Evolutionary conservation across 768 basidiomycete genomes (phyloP).

Genomic region (Boletus sensibilis): DNA sequence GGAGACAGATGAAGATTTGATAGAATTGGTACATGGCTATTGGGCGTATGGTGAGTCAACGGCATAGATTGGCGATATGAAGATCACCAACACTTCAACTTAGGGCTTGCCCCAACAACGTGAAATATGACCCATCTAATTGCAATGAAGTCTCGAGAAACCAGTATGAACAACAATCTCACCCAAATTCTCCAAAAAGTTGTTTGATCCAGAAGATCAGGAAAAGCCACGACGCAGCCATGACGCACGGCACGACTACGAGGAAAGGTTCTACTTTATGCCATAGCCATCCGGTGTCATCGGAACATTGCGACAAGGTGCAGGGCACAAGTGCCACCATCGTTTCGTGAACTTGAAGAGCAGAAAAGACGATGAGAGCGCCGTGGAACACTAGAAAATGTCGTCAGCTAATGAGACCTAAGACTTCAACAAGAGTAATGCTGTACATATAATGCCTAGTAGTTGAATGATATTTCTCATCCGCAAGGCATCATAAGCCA

Average conservation of each 20-base stretch:
- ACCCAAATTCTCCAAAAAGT: slow-evolving; percentile 85
- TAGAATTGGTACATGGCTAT: slow-evolving; percentile 87
- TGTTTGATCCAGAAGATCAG: slow-evolving; percentile 68
- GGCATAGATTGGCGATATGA: not conserved
- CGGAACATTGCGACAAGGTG: slow-evolving; percentile 40
- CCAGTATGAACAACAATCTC: slow-evolving; percentile 22
- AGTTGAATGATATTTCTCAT: slow-evolving; percentile 78
- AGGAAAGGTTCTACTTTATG: slow-evolving; percentile 60
- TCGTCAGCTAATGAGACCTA: slow-evolving; percentile 3
- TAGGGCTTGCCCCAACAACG: slow-evolving; percentile 82
- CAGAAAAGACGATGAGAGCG: slow-evolving; percentile 70
- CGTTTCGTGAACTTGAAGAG: slow-evolving; percentile 80
- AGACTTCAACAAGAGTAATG: slow-evolving; percentile 17
- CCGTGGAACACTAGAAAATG: slow-evolving; percentile 57
- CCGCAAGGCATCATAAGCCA: slow-evolving; percentile 82
- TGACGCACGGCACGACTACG: slow-evolving; percentile 69
- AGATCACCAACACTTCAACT: slow-evolving; percentile 65
- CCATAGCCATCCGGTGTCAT: slow-evolving; percentile 58
- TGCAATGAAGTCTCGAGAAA: slow-evolving; percentile 1
- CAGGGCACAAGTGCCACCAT: slow-evolving; percentile 50
- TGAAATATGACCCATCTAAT: slow-evolving; percentile 88
- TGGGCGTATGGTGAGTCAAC: slow-evolving; percentile 4
- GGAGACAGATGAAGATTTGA: slow-evolving; percentile 81
- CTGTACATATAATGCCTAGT: slow-evolving; percentile 64
- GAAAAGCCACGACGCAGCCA: slow-evolving; percentile 62